Percentiles rank a stretch among this genome's conserved stretches.
Evolutionary conservation across 1,139 yeast genomes (phyloP).

Genomic region (Saccharomyces hybrid): DNA sequence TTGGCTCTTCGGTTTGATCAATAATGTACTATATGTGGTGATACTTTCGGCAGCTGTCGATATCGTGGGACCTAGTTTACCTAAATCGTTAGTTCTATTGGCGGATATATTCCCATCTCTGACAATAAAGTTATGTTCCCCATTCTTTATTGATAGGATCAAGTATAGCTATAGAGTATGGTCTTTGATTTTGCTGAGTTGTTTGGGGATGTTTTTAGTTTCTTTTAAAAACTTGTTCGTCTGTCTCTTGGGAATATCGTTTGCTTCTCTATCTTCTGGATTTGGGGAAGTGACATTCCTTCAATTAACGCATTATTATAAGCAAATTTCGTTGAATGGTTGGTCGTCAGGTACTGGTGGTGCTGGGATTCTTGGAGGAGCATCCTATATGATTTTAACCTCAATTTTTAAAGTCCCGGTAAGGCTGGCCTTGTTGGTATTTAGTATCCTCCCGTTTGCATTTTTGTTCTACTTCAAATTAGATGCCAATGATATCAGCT

Average conservation of each 20-base stretch:
- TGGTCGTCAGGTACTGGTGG: constrained; percentile 95
- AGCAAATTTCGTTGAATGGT: constrained; percentile 59
- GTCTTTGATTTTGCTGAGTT: constrained; percentile 50
- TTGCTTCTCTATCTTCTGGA: constrained; percentile 84
- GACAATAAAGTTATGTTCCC: constrained; percentile 60
- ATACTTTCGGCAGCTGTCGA: constrained; percentile 89
- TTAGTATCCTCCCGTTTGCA: constrained; percentile 42
- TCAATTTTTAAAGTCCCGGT: constrained; percentile 45
- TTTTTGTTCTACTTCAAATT: constrained; percentile 38
- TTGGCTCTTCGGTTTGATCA: constrained; percentile 78
- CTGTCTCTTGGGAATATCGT: constrained; percentile 59
- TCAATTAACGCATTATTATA: constrained; percentile 69
- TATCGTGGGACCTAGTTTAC: constrained; percentile 72
- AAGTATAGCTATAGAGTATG: constrained; percentile 52
- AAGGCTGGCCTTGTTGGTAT: constrained; percentile 38
- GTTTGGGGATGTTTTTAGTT: constrained; percentile 68
- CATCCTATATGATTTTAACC: constrained; percentile 46
- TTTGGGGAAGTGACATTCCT: constrained; percentile 84
- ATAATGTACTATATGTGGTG: constrained; percentile 85
- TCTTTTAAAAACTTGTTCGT: constrained; percentile 36
- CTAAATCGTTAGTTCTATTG: constrained; percentile 76
- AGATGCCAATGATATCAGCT: constrained; percentile 1
- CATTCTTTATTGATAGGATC: constrained; percentile 64
- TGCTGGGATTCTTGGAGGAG: constrained; percentile 83
- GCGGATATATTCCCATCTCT: constrained; percentile 87